Base-by-base conservation (phyloP, 1,139 yeast genomes). In the Eremothecium coryli region DNA sequence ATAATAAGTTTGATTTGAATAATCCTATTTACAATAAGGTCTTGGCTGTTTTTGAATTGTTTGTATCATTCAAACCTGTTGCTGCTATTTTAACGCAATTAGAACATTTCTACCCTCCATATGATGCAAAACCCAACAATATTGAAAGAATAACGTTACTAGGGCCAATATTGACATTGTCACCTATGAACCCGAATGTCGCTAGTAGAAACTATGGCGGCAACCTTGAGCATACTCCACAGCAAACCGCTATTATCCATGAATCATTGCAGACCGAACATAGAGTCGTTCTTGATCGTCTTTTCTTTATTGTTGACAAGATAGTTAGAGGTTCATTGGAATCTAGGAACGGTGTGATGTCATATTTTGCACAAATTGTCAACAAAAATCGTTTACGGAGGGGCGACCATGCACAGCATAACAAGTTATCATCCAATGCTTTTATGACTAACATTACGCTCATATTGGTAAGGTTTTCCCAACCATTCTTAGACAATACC, bases 351-450 rank as follows among this genome's bases (percentile, higher is more conserved):
- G 75, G 64, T 29, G 54, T 88, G 35, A 60, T 90, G 42, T 57
- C 65, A 36, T 86, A 80, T 69, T 74, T 88, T 56, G 81, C 81
- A 2, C 70, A 68, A 25, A 68, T 86, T 29, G 70, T 85, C 14
- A 84, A 88, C 50, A 66, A 73, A 39, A 86, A 88, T 54, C 96
- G 88, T 59, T 70, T 84, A 49, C 73, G 97, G 59, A 71, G 82
- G 46, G 96, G 96, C 31, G 76, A 82, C 46, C 94, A 82, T 56
- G 82, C 90, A 3, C 79, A 82, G 48, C 70, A 73, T 6, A 63
- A 68, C 13, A 71, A 74, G 37, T 64, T 82, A 34, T 76, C 94
- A 1, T 68, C 85, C 5, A 88, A 88, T 61, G 90, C 88, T 1
- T 70, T 90, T 42, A 81, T 86, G 82, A 66, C 78, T 38, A 90